Evolutionary conservation across 192 early-diverging fungal genomes (phyloP).

Genomic region (Polychytrium aggregatum): DNA sequence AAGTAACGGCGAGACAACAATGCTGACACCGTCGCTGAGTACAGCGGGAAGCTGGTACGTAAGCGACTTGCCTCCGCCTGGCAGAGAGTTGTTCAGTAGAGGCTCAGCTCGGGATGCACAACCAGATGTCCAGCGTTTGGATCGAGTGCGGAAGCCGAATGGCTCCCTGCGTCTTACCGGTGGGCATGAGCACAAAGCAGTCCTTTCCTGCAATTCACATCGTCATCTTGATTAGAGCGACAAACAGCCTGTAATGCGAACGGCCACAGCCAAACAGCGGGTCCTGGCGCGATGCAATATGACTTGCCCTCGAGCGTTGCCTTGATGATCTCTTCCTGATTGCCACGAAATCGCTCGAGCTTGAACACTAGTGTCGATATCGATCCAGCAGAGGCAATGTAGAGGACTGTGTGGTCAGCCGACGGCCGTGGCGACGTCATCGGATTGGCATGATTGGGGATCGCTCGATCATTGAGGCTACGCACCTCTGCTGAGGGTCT

Average conservation of each 20-base stretch:
- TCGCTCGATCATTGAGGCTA: too few species aligned
- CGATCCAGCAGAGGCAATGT: too few species aligned
- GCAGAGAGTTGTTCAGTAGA: neutral
- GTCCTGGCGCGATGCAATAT: neutral
- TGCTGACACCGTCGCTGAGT: constrained; percentile 20
- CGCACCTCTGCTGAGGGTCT: too few species aligned
- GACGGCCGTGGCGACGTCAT: too few species aligned
- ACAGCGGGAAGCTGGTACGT: constrained; percentile 41
- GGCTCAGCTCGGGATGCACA: too few species aligned
- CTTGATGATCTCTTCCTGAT: constrained; percentile 22
- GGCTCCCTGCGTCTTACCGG: constrained; percentile 7
- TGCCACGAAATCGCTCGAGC: constrained; percentile 18
- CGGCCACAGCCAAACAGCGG: too few species aligned
- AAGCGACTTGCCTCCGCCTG: constrained; percentile 34
- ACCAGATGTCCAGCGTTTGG: neutral
- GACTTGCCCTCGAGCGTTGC: constrained; percentile 16
- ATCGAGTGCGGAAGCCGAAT: neutral
- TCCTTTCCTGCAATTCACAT: constrained; percentile 13
- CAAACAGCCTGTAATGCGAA: neutral
- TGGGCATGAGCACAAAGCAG: constrained; percentile 36
- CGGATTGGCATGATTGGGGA: too few species aligned
- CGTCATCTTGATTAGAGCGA: neutral
- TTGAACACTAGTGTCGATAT: constrained; percentile 27
- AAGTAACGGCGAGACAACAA: constrained; percentile 35
- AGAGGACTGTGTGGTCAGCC: too few species aligned